Base-by-base conservation (phyloP, 2,329 filamentous ascomycete genomes). In the Kalmusia sp. region DNA sequence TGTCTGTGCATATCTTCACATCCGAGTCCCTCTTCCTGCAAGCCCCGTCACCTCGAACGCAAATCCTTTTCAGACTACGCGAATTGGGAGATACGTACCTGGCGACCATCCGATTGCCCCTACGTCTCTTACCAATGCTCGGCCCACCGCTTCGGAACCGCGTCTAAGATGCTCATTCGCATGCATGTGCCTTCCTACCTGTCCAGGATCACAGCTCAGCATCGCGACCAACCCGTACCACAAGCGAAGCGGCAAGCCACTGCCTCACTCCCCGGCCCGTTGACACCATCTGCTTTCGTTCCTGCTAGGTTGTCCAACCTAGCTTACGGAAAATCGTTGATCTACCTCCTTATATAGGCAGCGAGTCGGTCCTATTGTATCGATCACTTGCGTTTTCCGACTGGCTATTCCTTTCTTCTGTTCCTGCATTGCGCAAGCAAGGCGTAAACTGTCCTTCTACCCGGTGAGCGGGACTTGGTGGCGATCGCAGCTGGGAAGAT, bases 341-440 rank as follows among this genome's bases (percentile, higher is more conserved):
- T 47, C 31, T 9, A n/a, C 22, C 14, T 30, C 22, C 44, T n/a
- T 47, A 30, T 47, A 47, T 47, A 37, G 44, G 21, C 30, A 47
- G 22, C 22, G n/a, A 11, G 33, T 47, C 22, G 24, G 25, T 22
- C 8, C 5, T 47, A 37, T 47, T 21, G 28, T 28, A 37, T 8
- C 19, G 15, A 35, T 35, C 21, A n/a, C 3, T 4, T n/a, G 6
- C 6, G n/a, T 37, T 35, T 31, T 19, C 6, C 33, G 17, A 28
- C 11, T 19, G 17, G n/a, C n/a, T n/a, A n/a, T n/a, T n/a, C n/a
- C n/a, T 34, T 24, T 7, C 6, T 24, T 28, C 9, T 37, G 22
- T 47, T 21, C 44, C 33, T 37, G 44, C 31, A 47, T 47, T 28
- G 44, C 22, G 44, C 44, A 41, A n/a, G 38, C 12, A 19, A 38